These are phyloP conservation scores for Coriolopsis trogii DNA, from an alignment of 1,284 basidiomycete species.

Conservation along the genomic window DNA sequence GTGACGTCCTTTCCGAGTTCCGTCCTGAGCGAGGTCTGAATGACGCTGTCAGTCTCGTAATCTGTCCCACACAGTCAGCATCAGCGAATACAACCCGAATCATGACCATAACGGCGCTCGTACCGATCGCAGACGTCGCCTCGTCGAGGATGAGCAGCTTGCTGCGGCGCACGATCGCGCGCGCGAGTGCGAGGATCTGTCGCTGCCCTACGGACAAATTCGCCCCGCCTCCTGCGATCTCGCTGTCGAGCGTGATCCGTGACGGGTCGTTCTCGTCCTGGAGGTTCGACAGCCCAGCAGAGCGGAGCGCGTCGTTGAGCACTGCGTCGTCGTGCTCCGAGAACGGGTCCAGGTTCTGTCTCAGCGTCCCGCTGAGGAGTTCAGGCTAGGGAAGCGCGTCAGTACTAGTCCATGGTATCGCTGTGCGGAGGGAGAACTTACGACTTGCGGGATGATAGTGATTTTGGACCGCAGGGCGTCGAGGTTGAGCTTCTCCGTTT, in stretches of 20 bases:
- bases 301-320: conserved; percentile 49
- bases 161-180: conserved; percentile 61
- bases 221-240: conserved; percentile 39
- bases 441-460: conserved; percentile 48
- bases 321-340: conserved; percentile 70
- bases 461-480: conserved; percentile 53
- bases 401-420: background rate
- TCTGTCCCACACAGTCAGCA: conserved; percentile 34
- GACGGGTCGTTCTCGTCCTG: conserved; percentile 31
- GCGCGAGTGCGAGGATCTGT: conserved; percentile 52
- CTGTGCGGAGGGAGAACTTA: conserved; percentile 1
- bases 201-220: conserved; percentile 44
- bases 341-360: conserved; percentile 75
- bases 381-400: conserved; percentile 53
- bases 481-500: conserved; percentile 54
- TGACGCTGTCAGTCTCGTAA: conserved; percentile 60
- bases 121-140: conserved; percentile 5
- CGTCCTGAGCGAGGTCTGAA: conserved; percentile 58
- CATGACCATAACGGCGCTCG: conserved; percentile 20
- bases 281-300: conserved; percentile 35
- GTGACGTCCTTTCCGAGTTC: conserved; percentile 58
- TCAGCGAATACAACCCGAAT: background rate
- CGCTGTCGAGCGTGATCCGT: conserved; percentile 38
- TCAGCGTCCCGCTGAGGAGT: conserved; percentile 59
- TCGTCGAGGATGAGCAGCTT: conserved; percentile 67